Evolutionary conservation across 306 rosid species (phyloP), one percentile per base, ranked within the genome.

Genomic region (Pterocarpus macrocarpus): DNA sequence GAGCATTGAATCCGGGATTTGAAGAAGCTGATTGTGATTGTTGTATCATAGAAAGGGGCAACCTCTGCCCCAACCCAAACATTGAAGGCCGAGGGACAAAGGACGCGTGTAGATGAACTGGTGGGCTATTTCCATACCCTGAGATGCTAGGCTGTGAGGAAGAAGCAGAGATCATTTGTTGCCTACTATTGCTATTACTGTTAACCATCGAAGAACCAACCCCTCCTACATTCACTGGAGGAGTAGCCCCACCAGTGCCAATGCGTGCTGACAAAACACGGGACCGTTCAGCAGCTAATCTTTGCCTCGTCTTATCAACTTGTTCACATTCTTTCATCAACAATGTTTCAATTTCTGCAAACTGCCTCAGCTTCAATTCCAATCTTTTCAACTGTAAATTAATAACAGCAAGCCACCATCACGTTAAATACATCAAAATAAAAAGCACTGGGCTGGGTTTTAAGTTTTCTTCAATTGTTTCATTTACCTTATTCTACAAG

Each of bases 321-420:
- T 96, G 98, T 71, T 96, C 99, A 0, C 98, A 94, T 85, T 96
- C 99, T 82, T 96, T 96, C 99, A 94, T 92, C 83, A 96, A 86
- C 52, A 90, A 87, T 14, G 99, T 94, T 86, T 96, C 99, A 76
- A 96, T 91, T 89, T 96, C 99, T 22, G 98, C 99, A 84, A 96
- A 96, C 81, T 96, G 99, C 90, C 94, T 94, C 84, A 96, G 89
- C 92, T 96, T 96, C 94, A 96, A 78, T 84, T 96, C 98, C 88
- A 96, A 79, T 89, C 98, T 92, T 86, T 92, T 96, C 94, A 96
- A 83, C 99, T 96, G 94, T 69, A 56, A 78, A 89, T 22, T 22
- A 22, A 22, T 15, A 63, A 56, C 16, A 71, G 63, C 80, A 64
- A 75, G 65, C 81, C 66, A 66, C 72, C 56, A 81, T 63, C 80